Evolutionary conservation across 1,284 basidiomycete species (phyloP).

Genomic region (Spongispora temasekensis): DNA sequence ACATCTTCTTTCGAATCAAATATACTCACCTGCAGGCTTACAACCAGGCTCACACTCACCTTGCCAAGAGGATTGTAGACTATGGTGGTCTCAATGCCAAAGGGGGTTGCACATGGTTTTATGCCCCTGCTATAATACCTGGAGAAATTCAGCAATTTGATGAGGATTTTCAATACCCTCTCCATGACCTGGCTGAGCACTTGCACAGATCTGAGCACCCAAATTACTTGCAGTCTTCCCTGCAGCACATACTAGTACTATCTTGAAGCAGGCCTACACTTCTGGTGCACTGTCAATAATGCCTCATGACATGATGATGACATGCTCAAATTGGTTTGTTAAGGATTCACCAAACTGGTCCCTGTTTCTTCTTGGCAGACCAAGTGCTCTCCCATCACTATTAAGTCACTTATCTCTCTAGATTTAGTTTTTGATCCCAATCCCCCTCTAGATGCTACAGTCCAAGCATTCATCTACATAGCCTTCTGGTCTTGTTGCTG

Average conservation of each 20-base stretch:
- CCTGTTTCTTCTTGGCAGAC: conserved; percentile 21
- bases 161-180: too few species aligned
- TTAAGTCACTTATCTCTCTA: conserved; percentile 33
- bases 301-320: not conserved
- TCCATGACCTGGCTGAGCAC: too few species aligned
- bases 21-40: too few species aligned
- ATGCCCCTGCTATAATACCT: too few species aligned
- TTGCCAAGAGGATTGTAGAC: too few species aligned
- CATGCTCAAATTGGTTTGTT: not conserved
- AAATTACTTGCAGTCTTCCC: not conserved
- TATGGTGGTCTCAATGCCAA: too few species aligned
- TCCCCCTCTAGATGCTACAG: conserved; percentile 22
- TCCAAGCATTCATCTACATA: conserved; percentile 21
- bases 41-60: too few species aligned
- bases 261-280: not conserved
- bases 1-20: too few species aligned
- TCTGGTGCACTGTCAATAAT: not conserved
- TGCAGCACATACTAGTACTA: not conserved
- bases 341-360: conserved; percentile 25
- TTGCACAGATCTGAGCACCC: too few species aligned
- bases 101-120: too few species aligned
- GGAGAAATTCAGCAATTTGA: too few species aligned
- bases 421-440: conserved; percentile 23
- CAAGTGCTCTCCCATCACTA: conserved; percentile 33
- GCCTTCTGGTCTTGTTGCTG: conserved; percentile 20